Evolutionary conservation across 768 basidiomycete genomes (phyloP).

Genomic region (Boletus subcaerulescens): DNA sequence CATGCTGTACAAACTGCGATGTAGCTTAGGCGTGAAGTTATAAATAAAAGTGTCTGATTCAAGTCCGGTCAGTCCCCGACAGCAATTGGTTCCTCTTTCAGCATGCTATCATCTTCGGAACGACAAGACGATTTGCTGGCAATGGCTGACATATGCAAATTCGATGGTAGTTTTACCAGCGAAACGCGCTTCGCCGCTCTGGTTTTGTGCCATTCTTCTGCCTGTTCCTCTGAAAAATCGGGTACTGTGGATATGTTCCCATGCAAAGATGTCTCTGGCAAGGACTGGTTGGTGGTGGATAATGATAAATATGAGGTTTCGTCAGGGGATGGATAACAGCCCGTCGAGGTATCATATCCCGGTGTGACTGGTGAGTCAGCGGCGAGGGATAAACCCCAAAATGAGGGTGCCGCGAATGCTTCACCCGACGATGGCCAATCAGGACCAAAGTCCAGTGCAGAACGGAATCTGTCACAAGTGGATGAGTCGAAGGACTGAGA

Average conservation of each 20-base stretch:
- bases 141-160: slow-evolving; percentile 33
- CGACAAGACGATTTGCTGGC: slow-evolving; percentile 15
- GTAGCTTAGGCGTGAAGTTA: slow-evolving; percentile 2
- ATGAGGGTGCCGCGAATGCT: slow-evolving; percentile 33
- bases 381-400: slow-evolving; percentile 30
- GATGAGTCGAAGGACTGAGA: slow-evolving; percentile 42
- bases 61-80: slow-evolving; percentile 4
- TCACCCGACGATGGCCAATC: slow-evolving; percentile 47
- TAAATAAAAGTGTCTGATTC: not conserved
- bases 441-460: slow-evolving; percentile 56
- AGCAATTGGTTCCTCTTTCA: slow-evolving; percentile 10
- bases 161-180: slow-evolving; percentile 68
- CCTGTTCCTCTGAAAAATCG: slow-evolving; percentile 60
- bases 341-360: slow-evolving; percentile 29
- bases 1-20: slow-evolving; percentile 1
- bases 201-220: slow-evolving; percentile 88
- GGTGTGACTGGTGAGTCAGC: slow-evolving; percentile 36
- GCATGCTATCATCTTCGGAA: not conserved
- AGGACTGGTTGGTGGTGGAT: slow-evolving; percentile 17
- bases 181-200: slow-evolving; percentile 84
- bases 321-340: slow-evolving; percentile 32
- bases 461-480: slow-evolving; percentile 60
- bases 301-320: slow-evolving; percentile 23
- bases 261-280: slow-evolving; percentile 31
- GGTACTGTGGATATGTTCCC: slow-evolving; percentile 46